Evolutionary conservation across 2,329 filamentous ascomycete species (phyloP), one percentile per base, ranked within the genome.

Genomic region (Monosporascus sp.): DNA sequence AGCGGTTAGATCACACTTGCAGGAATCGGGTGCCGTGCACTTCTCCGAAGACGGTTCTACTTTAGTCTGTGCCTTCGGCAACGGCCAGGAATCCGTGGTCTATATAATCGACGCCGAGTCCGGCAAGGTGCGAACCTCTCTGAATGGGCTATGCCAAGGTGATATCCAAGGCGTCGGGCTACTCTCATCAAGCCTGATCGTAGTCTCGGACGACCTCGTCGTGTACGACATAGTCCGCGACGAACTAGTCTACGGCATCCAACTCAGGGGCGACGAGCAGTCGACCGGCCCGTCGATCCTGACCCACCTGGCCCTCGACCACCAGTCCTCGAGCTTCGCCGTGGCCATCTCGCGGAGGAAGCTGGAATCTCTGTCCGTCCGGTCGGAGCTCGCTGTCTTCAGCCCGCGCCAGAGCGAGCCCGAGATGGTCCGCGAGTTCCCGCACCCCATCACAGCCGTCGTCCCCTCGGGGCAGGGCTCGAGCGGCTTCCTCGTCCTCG

Each of bases 221-320:
- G 85, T 96, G 37, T 96, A 90, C 76, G 89, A 99, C 68, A 80
- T 95, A 11, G 89, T 97, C 7, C 78, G 84, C 49, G 89, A 96
- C 62, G 80, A 86, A 60, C 77, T 92, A 47, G 80, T 82, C 37
- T 90, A 87, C 63, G 83, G 82, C 48, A 76, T 88, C 49, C 73
- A 79, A 25, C 72, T 91, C 41, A 56, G 61, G 44, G 47, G 44
- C 15, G 75, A 71, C 39, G 68, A 75, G 49, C 63, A 68, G 9
- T 60, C 68, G n/a, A 66, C 66, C 20, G 63, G 55, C 3, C 53
- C 55, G 48, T 67, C 71, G 54, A 68, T 80, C 47, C 71, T 85
- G 57, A 74, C 81, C 51, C 85, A 88, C 52, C 75, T 97, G 9
- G 86, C 89, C n/a, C 80, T 89, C 49, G 89, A 95, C 64, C 69